Evolutionary conservation across 495 filamentous ascomycete species (phyloP).

Genomic region (Lasiosphaeriaceae sp.): DNA sequence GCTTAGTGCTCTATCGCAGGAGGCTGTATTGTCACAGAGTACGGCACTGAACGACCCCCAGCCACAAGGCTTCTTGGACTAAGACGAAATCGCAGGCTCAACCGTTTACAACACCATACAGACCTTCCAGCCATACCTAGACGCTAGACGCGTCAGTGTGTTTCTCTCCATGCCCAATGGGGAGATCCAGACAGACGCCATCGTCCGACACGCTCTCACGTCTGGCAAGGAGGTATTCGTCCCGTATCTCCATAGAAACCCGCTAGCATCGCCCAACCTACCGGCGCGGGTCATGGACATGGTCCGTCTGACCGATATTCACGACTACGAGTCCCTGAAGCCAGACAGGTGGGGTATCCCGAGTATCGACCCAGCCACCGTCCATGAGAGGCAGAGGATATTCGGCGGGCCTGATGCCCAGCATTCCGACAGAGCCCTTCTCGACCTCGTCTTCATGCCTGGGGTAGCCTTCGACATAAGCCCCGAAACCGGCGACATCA

Average conservation of each 20-base stretch:
- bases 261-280: conserved; percentile 35
- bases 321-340: conserved; percentile 71
- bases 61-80: neutral
- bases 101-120: conserved; percentile 55
- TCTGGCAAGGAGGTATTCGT: conserved; percentile 84
- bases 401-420: conserved; percentile 53
- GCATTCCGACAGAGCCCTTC: conserved; percentile 41
- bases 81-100: conserved; percentile 44
- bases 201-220: conserved; percentile 75
- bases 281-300: conserved; percentile 83
- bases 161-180: conserved; percentile 89
- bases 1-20: conserved; percentile 52
- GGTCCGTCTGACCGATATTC: conserved; percentile 67
- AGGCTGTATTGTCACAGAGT: conserved; percentile 67
- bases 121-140: conserved; percentile 53
- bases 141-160: conserved; percentile 71
- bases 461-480: conserved; percentile 85
- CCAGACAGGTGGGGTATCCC: conserved; percentile 92
- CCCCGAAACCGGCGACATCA: conserved; percentile 44
- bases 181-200: conserved; percentile 75
- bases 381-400: conserved; percentile 61
- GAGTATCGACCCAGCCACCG: conserved; percentile 59
- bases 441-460: conserved; percentile 89
- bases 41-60: conserved; percentile 7
- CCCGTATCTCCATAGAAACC: conserved; percentile 72